Evolutionary conservation across 1,284 basidiomycete species (phyloP).

Genomic region (Rhodotorula glutinis): DNA sequence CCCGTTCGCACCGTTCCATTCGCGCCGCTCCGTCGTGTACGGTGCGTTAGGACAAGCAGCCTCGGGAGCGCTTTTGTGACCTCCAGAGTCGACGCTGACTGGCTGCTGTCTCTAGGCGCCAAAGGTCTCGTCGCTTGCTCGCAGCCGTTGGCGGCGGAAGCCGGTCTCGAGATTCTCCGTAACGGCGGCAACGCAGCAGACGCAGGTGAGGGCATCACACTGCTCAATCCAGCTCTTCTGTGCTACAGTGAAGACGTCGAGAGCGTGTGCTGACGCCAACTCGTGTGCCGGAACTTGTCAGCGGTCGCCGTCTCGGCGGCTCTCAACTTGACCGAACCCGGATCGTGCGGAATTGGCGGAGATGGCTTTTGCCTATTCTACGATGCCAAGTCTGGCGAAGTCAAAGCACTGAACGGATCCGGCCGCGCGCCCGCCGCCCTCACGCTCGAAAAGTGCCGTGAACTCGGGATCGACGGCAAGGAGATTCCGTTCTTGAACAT

Average conservation of each 20-base stretch:
- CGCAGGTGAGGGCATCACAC: conserved; percentile 37
- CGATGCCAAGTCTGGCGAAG: conserved; percentile 70
- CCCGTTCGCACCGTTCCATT: conserved; percentile 59
- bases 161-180: conserved; percentile 80
- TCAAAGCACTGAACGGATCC: conserved; percentile 81
- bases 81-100: neutral
- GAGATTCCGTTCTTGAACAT: conserved; percentile 47
- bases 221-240: too few species aligned
- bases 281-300: neutral
- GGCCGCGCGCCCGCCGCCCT: conserved; percentile 79
- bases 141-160: conserved; percentile 83
- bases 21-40: conserved; percentile 71
- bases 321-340: conserved; percentile 38
- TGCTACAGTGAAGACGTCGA: neutral
- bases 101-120: conserved; percentile 48
- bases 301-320: conserved; percentile 37
- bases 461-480: conserved; percentile 64
- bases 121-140: conserved; percentile 86
- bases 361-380: conserved; percentile 55
- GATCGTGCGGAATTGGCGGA: conserved; percentile 37
- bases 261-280: neutral
- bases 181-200: conserved; percentile 83
- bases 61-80: neutral
- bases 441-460: conserved; percentile 67
- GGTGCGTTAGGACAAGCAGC: conserved; percentile 48